Evolutionary conservation across 139 green algal species (phyloP), one percentile per base, ranked within the genome.

Genomic region (Trebouxia sp.): DNA sequence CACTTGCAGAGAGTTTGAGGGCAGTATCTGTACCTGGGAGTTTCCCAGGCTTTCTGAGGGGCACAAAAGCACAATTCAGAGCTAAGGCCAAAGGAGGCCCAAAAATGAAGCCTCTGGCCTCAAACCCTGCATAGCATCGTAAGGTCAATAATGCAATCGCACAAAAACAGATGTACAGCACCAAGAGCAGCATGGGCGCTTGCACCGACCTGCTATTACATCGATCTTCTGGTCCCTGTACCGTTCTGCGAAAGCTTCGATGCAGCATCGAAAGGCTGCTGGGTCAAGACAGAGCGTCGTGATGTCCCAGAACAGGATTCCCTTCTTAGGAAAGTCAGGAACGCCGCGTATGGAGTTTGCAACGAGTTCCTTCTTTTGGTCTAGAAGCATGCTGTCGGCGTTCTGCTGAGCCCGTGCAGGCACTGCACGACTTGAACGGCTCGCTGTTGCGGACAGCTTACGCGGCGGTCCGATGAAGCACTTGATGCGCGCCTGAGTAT

Each of bases 31-130:
- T 84, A 94, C 95, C 95, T 88, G 97, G 97, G 14, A 99, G 94
- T 88, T 99, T 99, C 48, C 94, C 94, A 24, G 95, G 95, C 83
- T 99, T 99, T 24, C 97, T 85, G 55, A 99, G 85, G 11, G 92
- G 93, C 50, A 99, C 95, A 89, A 99, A 99, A 0, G 94, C 85
- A 28, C 82, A 84, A 0, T 87, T 81, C 11, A 99, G 85, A 24
- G 88, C 92, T 20, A 99, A 82, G 4, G 97, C 97, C 22, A 99
- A 84, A 0, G 97, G 95, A 0, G 97, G 90, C 12, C 97, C 97
- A 85, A 99, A 99, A n/a, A 99, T 97, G 24, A 99, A 92, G 3
- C 97, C 97, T 7, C 97, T 87, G 0, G 97, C 96, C 87, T 99
- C 97, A 82, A 99, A 98, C 22, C 96, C 97, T 97, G 90, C 69